phyloP scores from a whole-genome alignment of 495 filamentous ascomycete genomes.

The Penicillium psychrofluorescens region DNA sequence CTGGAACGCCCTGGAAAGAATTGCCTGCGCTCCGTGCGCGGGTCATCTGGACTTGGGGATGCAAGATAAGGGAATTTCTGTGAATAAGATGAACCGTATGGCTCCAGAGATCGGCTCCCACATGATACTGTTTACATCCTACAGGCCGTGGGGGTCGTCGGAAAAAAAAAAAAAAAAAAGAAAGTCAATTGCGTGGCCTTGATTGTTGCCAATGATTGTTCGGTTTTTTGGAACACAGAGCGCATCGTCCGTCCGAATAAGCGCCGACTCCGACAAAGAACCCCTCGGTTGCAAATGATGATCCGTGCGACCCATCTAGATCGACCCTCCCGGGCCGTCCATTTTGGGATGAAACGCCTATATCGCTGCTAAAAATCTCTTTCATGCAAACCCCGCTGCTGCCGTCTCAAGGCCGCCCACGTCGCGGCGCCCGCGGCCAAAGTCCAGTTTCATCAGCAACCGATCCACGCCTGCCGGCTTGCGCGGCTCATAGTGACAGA shows the following conservation, averaged over 20 bases:
- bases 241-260: too few relatives aligned
- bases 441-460: conserved; percentile 82
- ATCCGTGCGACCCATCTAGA: too few relatives aligned
- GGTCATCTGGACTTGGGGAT: conserved; percentile 5
- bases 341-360: conserved; percentile 1
- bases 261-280: too few relatives aligned
- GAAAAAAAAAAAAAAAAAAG: background rate
- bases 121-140: too few relatives aligned
- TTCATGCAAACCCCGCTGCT: background rate
- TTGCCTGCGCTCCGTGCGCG: background rate
- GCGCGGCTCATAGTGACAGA: conserved; percentile 51
- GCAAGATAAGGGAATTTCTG: background rate
- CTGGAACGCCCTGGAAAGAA: conserved; percentile 7
- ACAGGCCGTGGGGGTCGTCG: too few relatives aligned
- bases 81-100: background rate
- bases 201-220: too few relatives aligned
- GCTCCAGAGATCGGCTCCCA: too few relatives aligned
- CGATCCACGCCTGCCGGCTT: conserved; percentile 68
- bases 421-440: conserved; percentile 21
- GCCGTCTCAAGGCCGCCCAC: too few relatives aligned
- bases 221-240: too few relatives aligned
- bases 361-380: background rate
- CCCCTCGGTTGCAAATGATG: too few relatives aligned
- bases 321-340: too few relatives aligned
- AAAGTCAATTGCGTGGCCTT: background rate